Conservation (phyloP, 116 monocot genomes). For the Trichopus zeylanicus region DNA sequence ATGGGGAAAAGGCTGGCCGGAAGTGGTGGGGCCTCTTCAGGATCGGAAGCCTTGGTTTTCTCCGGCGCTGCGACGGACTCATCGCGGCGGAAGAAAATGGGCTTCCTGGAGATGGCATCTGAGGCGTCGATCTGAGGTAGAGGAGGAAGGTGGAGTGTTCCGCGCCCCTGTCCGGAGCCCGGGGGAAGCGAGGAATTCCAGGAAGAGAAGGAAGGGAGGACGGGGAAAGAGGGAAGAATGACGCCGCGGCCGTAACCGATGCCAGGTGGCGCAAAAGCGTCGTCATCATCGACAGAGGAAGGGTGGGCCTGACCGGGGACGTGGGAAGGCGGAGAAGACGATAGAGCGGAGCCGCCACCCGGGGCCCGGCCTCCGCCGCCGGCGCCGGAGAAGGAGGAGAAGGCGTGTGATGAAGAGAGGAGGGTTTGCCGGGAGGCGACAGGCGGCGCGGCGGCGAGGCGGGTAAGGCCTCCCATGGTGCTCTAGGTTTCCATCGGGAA, state of each 20-base stretch:
- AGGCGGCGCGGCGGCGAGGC: conserved; percentile 13
- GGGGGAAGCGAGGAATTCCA: conserved; percentile 4
- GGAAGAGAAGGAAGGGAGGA: conserved; percentile 20
- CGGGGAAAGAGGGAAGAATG: conserved; percentile 17
- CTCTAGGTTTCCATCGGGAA: not conserved
- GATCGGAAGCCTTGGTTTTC: not conserved
- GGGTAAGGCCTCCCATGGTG: conserved; percentile 30
- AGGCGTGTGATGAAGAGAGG: conserved; percentile 18
- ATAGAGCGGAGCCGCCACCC: conserved; percentile 11
- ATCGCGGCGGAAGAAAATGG: conserved; percentile 4
- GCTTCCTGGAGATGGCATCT: conserved; percentile 5
- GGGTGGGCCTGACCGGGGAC: conserved; percentile 13
- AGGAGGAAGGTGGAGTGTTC: not conserved
- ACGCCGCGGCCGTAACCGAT: conserved; percentile 29
- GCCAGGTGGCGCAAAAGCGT: conserved; percentile 13
- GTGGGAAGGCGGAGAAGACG: conserved; percentile 4
- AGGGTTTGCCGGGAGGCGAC: conserved; percentile 8
- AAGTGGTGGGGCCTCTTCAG: not conserved
- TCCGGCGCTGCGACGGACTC: not conserved
- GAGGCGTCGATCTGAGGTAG: not conserved
- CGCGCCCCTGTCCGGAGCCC: conserved; percentile 13
- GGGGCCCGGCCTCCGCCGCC: conserved; percentile 25
- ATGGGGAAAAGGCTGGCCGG: conserved; percentile 3
- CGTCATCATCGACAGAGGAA: conserved; percentile 8
- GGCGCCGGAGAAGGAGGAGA: conserved; percentile 3